A percentile compares a stretch with the other conserved stretches of the same genome.
phyloP scores from a whole-genome alignment of 345 rosid genomes.

The Acer saccharum region DNA sequence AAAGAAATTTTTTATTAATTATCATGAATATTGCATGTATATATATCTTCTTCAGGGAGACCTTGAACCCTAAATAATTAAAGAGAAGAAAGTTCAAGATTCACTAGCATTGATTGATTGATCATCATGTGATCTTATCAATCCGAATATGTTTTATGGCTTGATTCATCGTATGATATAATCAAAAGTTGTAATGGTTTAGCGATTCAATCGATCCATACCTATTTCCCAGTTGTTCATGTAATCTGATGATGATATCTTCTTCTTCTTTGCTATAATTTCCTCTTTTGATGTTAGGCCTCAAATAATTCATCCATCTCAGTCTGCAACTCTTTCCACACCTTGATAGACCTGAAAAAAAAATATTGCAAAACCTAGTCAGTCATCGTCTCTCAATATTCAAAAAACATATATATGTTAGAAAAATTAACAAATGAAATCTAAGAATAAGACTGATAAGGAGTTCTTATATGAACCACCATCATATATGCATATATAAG shows the following conservation, averaged over 20 bases:
- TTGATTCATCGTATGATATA: too few relatives aligned
- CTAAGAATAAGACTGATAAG: too few relatives aligned
- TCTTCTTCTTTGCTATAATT: slow-evolving; percentile 56
- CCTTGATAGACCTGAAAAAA: slow-evolving; percentile 61
- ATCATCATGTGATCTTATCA: background rate
- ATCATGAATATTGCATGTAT: background rate
- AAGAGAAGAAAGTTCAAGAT: background rate
- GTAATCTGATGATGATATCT: slow-evolving; percentile 42
- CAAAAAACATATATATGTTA: background rate
- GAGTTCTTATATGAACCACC: too few relatives aligned
- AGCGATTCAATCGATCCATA: background rate
- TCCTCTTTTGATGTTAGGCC: slow-evolving; percentile 85
- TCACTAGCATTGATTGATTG: background rate
- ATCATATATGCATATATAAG: too few relatives aligned
- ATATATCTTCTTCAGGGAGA: background rate
- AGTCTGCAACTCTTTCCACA: slow-evolving; percentile 94
- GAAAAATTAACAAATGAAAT: background rate
- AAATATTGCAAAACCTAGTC: background rate
- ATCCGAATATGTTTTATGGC: background rate
- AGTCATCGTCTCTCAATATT: background rate
- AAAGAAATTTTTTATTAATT: too few relatives aligned
- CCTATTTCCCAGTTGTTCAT: slow-evolving; percentile 49
- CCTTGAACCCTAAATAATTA: background rate
- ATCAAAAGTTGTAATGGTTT: background rate
- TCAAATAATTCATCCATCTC: slow-evolving; percentile 87